Base-by-base conservation (phyloP, 805 yeast species). In the Pichia paraexigua region DNA sequence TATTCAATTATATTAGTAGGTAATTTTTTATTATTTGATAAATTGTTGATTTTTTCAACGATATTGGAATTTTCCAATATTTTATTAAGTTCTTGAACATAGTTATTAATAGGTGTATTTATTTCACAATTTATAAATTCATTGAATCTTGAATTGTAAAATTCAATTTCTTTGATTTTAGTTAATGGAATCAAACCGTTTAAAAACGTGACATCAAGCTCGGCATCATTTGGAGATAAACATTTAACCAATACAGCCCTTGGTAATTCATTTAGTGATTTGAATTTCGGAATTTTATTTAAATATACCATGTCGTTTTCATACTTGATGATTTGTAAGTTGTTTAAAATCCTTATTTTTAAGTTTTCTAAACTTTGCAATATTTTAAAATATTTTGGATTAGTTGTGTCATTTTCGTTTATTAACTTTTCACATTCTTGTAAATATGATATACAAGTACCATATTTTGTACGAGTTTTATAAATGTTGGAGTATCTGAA, bases 271-370 rank as follows among this genome's bases (percentile, higher is more conserved):
- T 78, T 70, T 1, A 81, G 57, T 2, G 72, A 69, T 0, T 61
- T 52, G 9, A 57, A 60, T 1, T 55, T 58, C 0, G 95, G 95
- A 0, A 88, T 81, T 1, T 71, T 68, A 52, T 85, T 83, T 41
- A 87, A 67, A 64, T 88, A 87, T 7, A 91, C 82, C 58, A 89
- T 71, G 60, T 89, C 91, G 62, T 90, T 90, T 57, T 90, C 97
- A 56, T 82, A 76, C 56, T 85, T 89, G 0, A 91, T 79, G 3
- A 76, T 70, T 18, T 71, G 66, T 11, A 83, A 60, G 1, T 75
- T 71, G 1, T 71, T 73, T 11, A 67, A 61, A 1, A 86, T 71
- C 2, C 74, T 72, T 3, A 64, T 63, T 1, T 63, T 56, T 20
- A 91, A 72, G 0, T 82, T 81, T 18, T 66, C 58, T 11, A 82